Base-by-base conservation (phyloP, 306 rosid genomes). In the Ormosia emarginata region DNA sequence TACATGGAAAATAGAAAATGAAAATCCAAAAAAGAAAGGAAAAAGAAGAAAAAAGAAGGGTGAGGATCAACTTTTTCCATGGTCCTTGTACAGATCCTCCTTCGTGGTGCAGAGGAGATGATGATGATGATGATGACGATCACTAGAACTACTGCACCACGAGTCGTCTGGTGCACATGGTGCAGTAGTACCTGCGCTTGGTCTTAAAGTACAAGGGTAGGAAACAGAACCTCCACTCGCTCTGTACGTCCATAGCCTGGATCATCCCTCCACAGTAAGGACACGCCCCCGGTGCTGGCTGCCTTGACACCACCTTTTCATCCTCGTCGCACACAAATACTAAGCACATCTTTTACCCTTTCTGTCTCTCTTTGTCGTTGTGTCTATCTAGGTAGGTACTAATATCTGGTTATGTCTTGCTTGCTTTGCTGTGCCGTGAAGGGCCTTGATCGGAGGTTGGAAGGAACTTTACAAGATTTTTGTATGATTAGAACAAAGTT, bases 311-410 rank as follows among this genome's bases (percentile, higher is more conserved):
- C 29, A 88, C 97, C 81, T 74, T 83, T 79, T 95, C 93, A 4
- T 91, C 88, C 64, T 93, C 71, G 36, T 93, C 97, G 43, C 99
- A 93, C 12, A 92, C 93, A 67, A 93, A 95, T 70, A 95, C 96
- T n/a, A 93, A 43, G 87, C 98, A 95, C 99, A 92, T 92, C 89
- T 58, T 41, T 17, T 61, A 12, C 55, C 57, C n/a, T 14, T 11
- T 69, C 32, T 0, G 4, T 33, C 36, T 74, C 10, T 13, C 53
- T 40, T 74, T n/a, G 18, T 11, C 55, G 10, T 10, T 15, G 1
- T 63, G 3, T 64, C 70, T 64, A 7, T 7, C 49, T 37, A 30
- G 36, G 55, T 47, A 7, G 30, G 43, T 13, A 5, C 7, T 29
- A 29, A 24, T 52, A 52, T 11, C 36, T 37, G 61, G 50, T 12